Percentiles rank a stretch among this genome's conserved stretches.
Conservation (phyloP, 495 filamentous ascomycete genomes). For the Astrothelium macrocarpum region DNA sequence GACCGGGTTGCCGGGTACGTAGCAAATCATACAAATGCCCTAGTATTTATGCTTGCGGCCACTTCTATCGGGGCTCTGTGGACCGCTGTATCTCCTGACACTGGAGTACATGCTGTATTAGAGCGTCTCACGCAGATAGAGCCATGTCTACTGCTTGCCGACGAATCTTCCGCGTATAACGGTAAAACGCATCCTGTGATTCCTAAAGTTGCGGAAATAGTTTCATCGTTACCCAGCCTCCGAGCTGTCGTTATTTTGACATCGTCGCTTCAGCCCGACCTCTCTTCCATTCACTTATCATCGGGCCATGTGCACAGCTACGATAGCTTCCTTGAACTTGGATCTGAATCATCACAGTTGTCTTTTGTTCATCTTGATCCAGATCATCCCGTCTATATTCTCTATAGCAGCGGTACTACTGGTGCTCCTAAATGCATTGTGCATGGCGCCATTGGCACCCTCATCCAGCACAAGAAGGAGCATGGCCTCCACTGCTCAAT, state of each 20-base stretch:
- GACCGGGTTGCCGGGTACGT: conserved; percentile 78
- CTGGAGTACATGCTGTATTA: conserved; percentile 67
- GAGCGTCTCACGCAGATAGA: conserved; percentile 76
- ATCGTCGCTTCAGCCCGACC: conserved; percentile 42
- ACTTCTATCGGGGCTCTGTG: conserved; percentile 78
- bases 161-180: conserved; percentile 83
- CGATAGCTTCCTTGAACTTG: conserved; percentile 39
- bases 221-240: conserved; percentile 51
- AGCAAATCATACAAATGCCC: conserved; percentile 73
- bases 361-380: conserved; percentile 66
- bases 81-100: conserved; percentile 82
- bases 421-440: conserved; percentile 89
- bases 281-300: conserved; percentile 38
- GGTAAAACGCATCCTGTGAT: conserved; percentile 67
- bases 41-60: conserved; percentile 78
- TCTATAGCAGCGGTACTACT: conserved; percentile 83
- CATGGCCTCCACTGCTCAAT: conserved; percentile 77
- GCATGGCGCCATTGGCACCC: conserved; percentile 75
- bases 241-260: conserved; percentile 61
- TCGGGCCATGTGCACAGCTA: conserved; percentile 44
- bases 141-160: conserved; percentile 70
- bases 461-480: conserved; percentile 93
- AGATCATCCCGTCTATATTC: conserved; percentile 79
- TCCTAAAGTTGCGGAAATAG: conserved; percentile 63
- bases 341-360: conserved; percentile 32